Conservation (phyloP, 192 early-diverging fungal genomes). For the Glomus cerebriforme region DNA sequence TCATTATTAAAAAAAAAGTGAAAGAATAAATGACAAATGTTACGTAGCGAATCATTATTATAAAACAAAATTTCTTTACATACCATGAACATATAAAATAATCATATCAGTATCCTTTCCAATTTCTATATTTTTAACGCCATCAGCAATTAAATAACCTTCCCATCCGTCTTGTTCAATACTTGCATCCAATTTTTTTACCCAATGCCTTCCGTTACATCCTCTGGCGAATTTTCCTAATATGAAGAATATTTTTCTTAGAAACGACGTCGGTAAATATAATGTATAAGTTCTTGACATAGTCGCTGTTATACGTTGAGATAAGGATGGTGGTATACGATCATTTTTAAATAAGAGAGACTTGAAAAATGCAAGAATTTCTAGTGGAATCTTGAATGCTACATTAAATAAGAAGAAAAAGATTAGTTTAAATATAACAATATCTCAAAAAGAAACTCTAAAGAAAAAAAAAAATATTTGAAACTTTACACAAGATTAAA, state of each 20-base stretch:
- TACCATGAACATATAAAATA: slow-evolving; percentile 32
- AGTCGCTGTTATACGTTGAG: neutral
- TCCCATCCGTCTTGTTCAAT: neutral
- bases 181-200: neutral
- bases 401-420: neutral
- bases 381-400: neutral
- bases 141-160: slow-evolving; percentile 22
- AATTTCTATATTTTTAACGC: neutral
- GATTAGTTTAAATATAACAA: no score
- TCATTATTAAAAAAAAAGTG: neutral
- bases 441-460: no score
- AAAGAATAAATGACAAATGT: neutral
- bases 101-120: slow-evolving; percentile 23
- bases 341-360: neutral
- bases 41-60: neutral
- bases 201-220: neutral
- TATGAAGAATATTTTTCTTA: neutral
- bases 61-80: neutral
- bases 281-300: neutral
- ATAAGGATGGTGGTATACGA: neutral
- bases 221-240: neutral
- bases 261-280: neutral
- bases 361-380: neutral
- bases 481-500: neutral
- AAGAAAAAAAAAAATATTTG: no score